A percentile compares a stretch with the other conserved stretches of the same genome.
Conservation (phyloP, 2,329 filamentous ascomycete species). For the Setomelanomma holmii region DNA sequence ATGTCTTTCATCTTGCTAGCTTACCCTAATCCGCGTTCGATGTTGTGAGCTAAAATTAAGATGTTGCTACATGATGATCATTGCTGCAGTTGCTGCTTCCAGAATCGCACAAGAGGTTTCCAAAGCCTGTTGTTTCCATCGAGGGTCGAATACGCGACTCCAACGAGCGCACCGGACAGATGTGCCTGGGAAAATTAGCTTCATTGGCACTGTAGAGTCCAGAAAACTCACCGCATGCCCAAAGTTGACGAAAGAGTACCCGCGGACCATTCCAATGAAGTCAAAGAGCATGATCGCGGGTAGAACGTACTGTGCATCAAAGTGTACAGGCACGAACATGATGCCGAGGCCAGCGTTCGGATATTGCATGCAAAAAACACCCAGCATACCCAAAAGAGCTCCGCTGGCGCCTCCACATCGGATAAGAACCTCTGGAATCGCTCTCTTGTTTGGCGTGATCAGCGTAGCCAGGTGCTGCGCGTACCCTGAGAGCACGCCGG, state of each 20-base stretch:
- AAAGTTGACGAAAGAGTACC: conserved; percentile 36
- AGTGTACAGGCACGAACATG: conserved; percentile 38
- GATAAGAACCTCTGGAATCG: conserved; percentile 32
- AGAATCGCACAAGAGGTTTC: conserved; percentile 42
- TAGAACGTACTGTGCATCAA: conserved; percentile 41
- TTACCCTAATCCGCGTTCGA: too few species aligned
- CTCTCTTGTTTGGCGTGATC: conserved; percentile 27
- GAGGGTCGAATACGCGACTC: conserved; percentile 41
- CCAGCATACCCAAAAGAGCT: conserved; percentile 40
- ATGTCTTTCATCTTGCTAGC: too few species aligned
- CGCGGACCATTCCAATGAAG: conserved; percentile 38
- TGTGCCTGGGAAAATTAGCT: conserved; percentile 40
- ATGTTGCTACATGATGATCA: too few species aligned
- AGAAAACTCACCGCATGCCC: conserved; percentile 43
- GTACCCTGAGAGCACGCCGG: conserved; percentile 38
- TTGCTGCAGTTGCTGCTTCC: conserved; percentile 31
- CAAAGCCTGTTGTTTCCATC: conserved; percentile 43
- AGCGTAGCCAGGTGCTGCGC: conserved; percentile 38
- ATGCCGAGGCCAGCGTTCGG: conserved; percentile 38
- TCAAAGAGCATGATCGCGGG: conserved; percentile 44
- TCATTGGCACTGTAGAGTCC: not conserved
- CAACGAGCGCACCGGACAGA: conserved; percentile 37
- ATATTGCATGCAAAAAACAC: conserved; percentile 42
- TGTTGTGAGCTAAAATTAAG: too few species aligned
- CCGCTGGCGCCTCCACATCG: conserved; percentile 44